Evolutionary conservation across 2,329 filamentous ascomycete species (phyloP).

Genomic region (Apiospora kogelbergensis): DNA sequence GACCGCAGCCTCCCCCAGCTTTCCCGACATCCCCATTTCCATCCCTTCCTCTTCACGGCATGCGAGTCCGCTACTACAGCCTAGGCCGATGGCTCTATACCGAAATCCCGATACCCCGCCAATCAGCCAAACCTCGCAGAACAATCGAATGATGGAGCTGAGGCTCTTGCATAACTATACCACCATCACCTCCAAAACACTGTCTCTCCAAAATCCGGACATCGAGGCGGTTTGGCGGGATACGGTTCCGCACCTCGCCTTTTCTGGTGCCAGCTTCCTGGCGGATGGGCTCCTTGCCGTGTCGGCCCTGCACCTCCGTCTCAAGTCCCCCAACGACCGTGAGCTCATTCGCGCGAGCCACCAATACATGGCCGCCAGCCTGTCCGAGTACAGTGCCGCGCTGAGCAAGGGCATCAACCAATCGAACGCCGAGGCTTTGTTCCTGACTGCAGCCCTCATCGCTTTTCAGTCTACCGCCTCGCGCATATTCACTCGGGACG

Average conservation of each 20-base stretch:
- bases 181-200: slow-evolving; percentile 58
- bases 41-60: not conserved
- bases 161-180: slow-evolving; percentile 66
- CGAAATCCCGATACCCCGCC: slow-evolving; percentile 35
- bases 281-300: slow-evolving; percentile 65
- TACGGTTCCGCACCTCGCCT: slow-evolving; percentile 61
- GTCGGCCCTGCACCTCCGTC: slow-evolving; percentile 62
- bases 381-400: slow-evolving; percentile 58
- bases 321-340: slow-evolving; percentile 56
- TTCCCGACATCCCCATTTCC: slow-evolving; percentile 25
- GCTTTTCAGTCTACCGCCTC: slow-evolving; percentile 66
- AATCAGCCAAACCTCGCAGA: slow-evolving; percentile 35
- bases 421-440: slow-evolving; percentile 61
- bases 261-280: slow-evolving; percentile 56
- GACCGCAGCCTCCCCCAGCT: slow-evolving; percentile 22
- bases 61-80: slow-evolving; percentile 2
- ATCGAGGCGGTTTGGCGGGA: slow-evolving; percentile 60
- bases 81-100: slow-evolving; percentile 5
- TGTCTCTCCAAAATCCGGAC: slow-evolving; percentile 52
- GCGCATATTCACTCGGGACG: slow-evolving; percentile 61
- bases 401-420: slow-evolving; percentile 57
- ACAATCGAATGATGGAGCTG: slow-evolving; percentile 56
- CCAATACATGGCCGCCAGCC: slow-evolving; percentile 63
- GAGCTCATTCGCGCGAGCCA: slow-evolving; percentile 62
- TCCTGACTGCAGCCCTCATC: slow-evolving; percentile 63